Conservation (phyloP, 2,329 filamentous ascomycete species). For the Aspergillus bombycis region DNA sequence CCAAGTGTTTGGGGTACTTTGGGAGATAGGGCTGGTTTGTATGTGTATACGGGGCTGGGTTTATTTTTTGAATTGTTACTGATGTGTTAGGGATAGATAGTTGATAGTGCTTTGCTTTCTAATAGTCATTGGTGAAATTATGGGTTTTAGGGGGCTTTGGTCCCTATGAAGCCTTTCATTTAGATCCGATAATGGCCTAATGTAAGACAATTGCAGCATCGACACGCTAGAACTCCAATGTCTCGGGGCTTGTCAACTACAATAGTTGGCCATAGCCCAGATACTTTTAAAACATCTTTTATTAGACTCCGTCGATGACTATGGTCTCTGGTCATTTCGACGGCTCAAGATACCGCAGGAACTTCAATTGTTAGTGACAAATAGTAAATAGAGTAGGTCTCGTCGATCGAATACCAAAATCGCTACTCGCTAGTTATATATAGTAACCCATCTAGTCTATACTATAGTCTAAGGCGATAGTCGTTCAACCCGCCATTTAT, state of each 20-base stretch:
- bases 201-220: no score
- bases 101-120: background rate
- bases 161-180: background rate
- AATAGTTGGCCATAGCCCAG: no score
- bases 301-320: background rate
- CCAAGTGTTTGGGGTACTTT: background rate
- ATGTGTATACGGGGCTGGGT: background rate
- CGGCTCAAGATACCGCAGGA: background rate
- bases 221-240: no score
- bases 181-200: background rate
- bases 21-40: background rate
- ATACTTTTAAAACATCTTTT: no score
- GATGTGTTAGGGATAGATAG: background rate
- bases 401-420: background rate
- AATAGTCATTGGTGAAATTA: background rate
- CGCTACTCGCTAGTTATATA: background rate
- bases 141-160: background rate
- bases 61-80: background rate
- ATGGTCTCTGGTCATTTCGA: background rate
- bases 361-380: background rate
- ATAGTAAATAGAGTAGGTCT: background rate
- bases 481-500: constrained; percentile 43
- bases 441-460: background rate
- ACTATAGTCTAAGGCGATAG: constrained; percentile 39
- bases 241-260: no score